Evolutionary conservation across 768 basidiomycete genomes (phyloP).

Genomic region (Leucosporidium creatinivorum): DNA sequence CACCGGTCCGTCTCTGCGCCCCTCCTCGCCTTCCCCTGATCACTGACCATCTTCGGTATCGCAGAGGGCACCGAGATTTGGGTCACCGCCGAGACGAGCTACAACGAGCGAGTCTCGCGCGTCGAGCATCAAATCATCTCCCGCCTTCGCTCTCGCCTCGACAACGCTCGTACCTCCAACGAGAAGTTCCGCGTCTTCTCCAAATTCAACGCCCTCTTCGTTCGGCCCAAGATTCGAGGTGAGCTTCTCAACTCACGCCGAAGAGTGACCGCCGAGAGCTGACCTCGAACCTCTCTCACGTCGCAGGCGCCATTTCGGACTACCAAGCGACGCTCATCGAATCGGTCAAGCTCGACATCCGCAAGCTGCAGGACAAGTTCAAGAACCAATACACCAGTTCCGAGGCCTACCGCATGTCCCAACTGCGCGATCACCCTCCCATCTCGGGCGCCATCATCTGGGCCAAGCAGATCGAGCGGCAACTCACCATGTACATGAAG

Average conservation of each 20-base stretch:
- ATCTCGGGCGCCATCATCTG: constrained; percentile 97
- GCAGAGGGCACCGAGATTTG: constrained; percentile 94
- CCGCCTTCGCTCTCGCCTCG: constrained; percentile 77
- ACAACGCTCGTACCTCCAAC: constrained; percentile 92
- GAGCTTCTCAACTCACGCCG: neutral
- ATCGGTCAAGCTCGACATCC: constrained; percentile 97
- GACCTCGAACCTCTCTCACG: constrained; percentile 56
- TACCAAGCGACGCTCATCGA: constrained; percentile 98
- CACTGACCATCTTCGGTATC: neutral
- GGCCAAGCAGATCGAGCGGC: constrained; percentile 97
- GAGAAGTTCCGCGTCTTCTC: constrained; percentile 99
- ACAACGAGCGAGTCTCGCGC: constrained; percentile 91
- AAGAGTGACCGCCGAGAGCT: too few species aligned
- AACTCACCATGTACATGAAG: constrained; percentile 94
- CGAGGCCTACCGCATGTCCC: constrained; percentile 78
- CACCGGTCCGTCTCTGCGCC: constrained; percentile 53
- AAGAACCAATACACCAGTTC: constrained; percentile 93
- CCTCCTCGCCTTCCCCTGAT: neutral
- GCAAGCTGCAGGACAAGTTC: constrained; percentile 93
- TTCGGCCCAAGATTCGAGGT: constrained; percentile 73
- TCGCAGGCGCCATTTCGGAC: constrained; percentile 87
- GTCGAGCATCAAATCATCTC: constrained; percentile 99
- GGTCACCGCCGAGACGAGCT: constrained; percentile 93
- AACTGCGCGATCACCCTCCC: constrained; percentile 96
- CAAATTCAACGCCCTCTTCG: constrained; percentile 94